phyloP scores from a whole-genome alignment of 495 filamentous ascomycete genomes.

The Neurospora cerealis region DNA sequence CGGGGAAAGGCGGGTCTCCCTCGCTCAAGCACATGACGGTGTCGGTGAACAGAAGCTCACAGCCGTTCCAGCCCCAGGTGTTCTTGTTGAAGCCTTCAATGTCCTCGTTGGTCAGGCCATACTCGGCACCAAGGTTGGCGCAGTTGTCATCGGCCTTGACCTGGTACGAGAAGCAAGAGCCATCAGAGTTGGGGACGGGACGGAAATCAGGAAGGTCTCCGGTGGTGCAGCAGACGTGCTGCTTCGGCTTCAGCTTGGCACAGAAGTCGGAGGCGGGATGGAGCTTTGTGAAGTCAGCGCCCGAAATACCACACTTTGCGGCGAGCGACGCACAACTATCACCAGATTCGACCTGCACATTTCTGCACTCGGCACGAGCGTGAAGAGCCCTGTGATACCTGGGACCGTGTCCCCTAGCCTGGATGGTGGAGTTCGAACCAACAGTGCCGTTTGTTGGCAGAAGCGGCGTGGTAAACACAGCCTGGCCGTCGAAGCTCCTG shows the following conservation, averaged over 20 bases:
- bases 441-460: neutral
- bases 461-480: conserved; percentile 10
- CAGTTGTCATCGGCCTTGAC: conserved; percentile 28
- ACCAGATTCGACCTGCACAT: conserved; percentile 17
- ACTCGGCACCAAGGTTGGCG: conserved; percentile 13
- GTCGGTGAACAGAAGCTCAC: conserved; percentile 18
- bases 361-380: conserved; percentile 5
- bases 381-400: neutral
- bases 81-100: conserved; percentile 32
- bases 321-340: conserved; percentile 34
- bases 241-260: conserved; percentile 19
- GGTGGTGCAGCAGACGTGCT: conserved; percentile 39
- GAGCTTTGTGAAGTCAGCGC: conserved; percentile 27
- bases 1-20: conserved; percentile 38
- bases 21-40: conserved; percentile 38
- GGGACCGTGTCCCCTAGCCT: neutral
- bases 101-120: conserved; percentile 23
- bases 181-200: conserved; percentile 33
- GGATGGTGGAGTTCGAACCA: neutral
- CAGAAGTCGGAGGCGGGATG: conserved; percentile 29
- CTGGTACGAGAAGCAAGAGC: conserved; percentile 28
- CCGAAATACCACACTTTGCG: conserved; percentile 29
- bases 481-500: conserved; percentile 10
- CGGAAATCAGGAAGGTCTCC: conserved; percentile 27
- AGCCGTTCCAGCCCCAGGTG: conserved; percentile 44